Percentiles rank a stretch among this genome's conserved stretches.
phyloP scores from a whole-genome alignment of 2,329 filamentous ascomycete species.

The Penicillium frequentans region DNA sequence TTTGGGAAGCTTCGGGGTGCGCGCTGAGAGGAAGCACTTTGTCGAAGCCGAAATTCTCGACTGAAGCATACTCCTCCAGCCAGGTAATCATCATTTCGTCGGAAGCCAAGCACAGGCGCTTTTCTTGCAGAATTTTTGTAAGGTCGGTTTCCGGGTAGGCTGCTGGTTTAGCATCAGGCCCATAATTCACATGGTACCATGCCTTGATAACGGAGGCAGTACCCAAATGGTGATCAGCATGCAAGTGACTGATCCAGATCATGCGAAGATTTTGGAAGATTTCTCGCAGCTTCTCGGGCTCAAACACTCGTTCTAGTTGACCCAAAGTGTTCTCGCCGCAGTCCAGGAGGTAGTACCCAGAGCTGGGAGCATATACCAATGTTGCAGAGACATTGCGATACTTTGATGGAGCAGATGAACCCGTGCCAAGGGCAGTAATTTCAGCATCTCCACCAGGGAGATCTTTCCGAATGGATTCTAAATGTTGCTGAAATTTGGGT shows the following conservation, averaged over 20 bases:
- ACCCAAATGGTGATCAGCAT: slow-evolving; percentile 94
- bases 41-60: slow-evolving; percentile 74
- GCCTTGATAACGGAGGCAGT: slow-evolving; percentile 76
- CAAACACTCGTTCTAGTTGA: slow-evolving; percentile 75
- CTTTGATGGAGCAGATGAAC: slow-evolving; percentile 85
- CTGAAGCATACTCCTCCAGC: slow-evolving; percentile 73
- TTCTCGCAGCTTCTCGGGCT: slow-evolving; percentile 62
- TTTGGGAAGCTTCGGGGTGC: slow-evolving; percentile 21
- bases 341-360: slow-evolving; percentile 88
- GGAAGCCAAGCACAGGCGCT: slow-evolving; percentile 65
- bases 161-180: slow-evolving; percentile 38
- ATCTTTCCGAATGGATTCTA: slow-evolving; percentile 55
- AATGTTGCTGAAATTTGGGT: slow-evolving; percentile 30
- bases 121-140: slow-evolving; percentile 40
- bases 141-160: slow-evolving; percentile 35
- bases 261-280: slow-evolving; percentile 75
- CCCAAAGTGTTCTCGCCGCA: slow-evolving; percentile 90
- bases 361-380: slow-evolving; percentile 76
- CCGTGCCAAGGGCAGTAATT: slow-evolving; percentile 84
- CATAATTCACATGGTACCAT: slow-evolving; percentile 66
- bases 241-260: slow-evolving; percentile 92
- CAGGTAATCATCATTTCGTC: slow-evolving; percentile 71
- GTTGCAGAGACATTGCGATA: slow-evolving; percentile 95
- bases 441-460: slow-evolving; percentile 76
- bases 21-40: slow-evolving; percentile 53